These are phyloP conservation scores for Gossypium schwendimanii DNA, from an alignment of 441 rosid species.

Conservation along the genomic window DNA sequence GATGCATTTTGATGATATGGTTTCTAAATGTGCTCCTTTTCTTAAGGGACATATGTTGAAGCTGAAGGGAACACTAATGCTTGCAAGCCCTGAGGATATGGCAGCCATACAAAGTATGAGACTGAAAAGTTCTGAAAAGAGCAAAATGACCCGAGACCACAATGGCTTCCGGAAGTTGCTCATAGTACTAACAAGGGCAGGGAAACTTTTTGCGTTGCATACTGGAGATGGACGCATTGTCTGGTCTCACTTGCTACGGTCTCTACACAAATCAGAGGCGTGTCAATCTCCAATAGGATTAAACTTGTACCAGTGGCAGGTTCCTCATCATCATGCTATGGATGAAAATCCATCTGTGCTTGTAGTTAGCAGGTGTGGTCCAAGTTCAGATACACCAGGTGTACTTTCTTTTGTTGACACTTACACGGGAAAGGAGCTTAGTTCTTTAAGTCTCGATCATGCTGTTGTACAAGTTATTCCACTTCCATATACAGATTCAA, in stretches of 20 bases:
- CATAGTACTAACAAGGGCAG: conserved; percentile 75
- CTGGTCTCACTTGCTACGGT: conserved; percentile 71
- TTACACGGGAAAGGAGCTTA: conserved; percentile 74
- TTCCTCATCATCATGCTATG: conserved; percentile 98
- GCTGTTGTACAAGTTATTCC: conserved; percentile 76
- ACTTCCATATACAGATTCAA: conserved; percentile 78
- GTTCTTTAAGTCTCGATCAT: conserved; percentile 53
- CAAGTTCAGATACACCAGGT: conserved; percentile 52
- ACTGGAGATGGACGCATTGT: conserved; percentile 92
- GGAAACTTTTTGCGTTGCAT: conserved; percentile 88
- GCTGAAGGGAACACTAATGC: conserved; percentile 90
- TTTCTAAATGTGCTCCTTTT: conserved; percentile 15
- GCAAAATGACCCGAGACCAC: conserved; percentile 95
- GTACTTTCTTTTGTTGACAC: conserved; percentile 82
- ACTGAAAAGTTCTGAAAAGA: conserved; percentile 82
- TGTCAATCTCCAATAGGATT: conserved; percentile 58
- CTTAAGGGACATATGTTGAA: conserved; percentile 82
- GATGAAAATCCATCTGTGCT: conserved; percentile 91
- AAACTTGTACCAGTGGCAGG: conserved; percentile 81
- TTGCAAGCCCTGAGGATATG: conserved; percentile 91
- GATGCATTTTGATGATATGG: neutral
- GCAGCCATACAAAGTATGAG: conserved; percentile 82
- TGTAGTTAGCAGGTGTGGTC: conserved; percentile 74
- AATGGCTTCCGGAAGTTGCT: conserved; percentile 94
- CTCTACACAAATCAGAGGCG: conserved; percentile 53